Percentiles rank a stretch among this genome's conserved stretches.
Conservation (phyloP, 1,139 yeast species). For the Hemisphaericaspora lyxosophila region DNA sequence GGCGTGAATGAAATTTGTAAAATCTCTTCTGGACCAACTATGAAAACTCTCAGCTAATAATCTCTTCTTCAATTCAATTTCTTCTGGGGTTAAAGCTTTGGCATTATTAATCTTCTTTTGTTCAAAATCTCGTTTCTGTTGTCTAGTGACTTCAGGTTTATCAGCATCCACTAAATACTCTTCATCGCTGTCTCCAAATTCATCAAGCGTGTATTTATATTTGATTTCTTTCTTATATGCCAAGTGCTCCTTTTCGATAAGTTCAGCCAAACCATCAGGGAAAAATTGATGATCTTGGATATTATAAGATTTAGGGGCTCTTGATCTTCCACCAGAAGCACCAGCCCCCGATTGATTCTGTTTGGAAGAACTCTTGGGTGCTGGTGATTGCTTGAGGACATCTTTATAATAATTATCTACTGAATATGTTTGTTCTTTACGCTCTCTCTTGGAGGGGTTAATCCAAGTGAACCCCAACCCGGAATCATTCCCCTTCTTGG, state of each 20-base stretch:
- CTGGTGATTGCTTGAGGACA: conserved; percentile 46
- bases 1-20: conserved; percentile 78
- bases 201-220: conserved; percentile 59
- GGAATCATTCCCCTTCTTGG: conserved; percentile 53
- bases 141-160: conserved; percentile 37
- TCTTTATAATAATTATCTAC: conserved; percentile 88
- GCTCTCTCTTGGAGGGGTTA: conserved; percentile 84
- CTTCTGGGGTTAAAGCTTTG: conserved; percentile 75
- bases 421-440: conserved; percentile 85
- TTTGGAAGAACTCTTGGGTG: conserved; percentile 3
- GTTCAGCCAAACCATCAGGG: conserved; percentile 59
- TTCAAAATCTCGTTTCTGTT: conserved; percentile 48
- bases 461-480: conserved; percentile 67
- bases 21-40: conserved; percentile 86
- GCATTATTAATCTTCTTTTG: conserved; percentile 71
- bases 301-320: conserved; percentile 70
- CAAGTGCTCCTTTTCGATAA: conserved; percentile 77
- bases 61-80: conserved; percentile 59
- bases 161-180: conserved; percentile 56
- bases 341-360: neutral
- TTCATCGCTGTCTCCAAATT: conserved; percentile 56
- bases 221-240: conserved; percentile 73
- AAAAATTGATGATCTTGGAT: conserved; percentile 90
- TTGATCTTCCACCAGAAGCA: conserved; percentile 20
- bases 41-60: conserved; percentile 67